phyloP scores from a whole-genome alignment of 495 filamentous ascomycete species.

The Aspergillus bertholletiae region DNA sequence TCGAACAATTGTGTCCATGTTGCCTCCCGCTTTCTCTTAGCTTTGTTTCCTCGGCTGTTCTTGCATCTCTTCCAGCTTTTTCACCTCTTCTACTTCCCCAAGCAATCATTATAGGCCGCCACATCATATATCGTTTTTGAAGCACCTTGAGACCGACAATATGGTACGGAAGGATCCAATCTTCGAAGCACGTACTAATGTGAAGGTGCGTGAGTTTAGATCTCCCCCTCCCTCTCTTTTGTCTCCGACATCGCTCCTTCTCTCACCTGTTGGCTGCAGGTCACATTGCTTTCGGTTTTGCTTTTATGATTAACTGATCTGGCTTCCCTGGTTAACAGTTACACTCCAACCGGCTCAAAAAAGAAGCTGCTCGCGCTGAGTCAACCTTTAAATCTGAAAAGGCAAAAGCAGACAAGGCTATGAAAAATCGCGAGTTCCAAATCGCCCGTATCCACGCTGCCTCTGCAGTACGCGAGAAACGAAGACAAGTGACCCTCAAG shows the following conservation, averaged over 20 bases:
- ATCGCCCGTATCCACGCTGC: conserved; percentile 49
- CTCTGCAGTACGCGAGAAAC: conserved; percentile 45
- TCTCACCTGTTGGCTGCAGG: too few species aligned
- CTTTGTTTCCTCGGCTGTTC: neutral
- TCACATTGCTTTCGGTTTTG: too few species aligned
- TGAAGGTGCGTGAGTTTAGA: conserved; percentile 30
- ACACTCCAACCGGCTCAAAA: conserved; percentile 47
- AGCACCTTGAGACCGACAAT: conserved; percentile 9
- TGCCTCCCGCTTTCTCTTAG: neutral
- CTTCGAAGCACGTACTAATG: conserved; percentile 50
- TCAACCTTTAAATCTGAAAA: conserved; percentile 47
- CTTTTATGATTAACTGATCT: neutral
- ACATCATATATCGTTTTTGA: too few species aligned
- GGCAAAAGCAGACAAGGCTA: conserved; percentile 46
- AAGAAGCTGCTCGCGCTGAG: conserved; percentile 44
- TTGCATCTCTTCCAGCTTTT: neutral
- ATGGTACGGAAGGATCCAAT: conserved; percentile 50
- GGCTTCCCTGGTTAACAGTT: conserved; percentile 22
- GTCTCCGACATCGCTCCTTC: neutral
- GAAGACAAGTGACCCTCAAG: conserved; percentile 42
- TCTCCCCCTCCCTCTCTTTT: neutral
- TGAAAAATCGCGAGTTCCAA: conserved; percentile 49
- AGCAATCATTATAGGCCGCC: too few species aligned
- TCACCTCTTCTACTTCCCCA: neutral
- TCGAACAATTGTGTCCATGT: neutral